Evolutionary conservation across 495 filamentous ascomycete genomes (phyloP).

Genomic region (Neohortaea acidophila): DNA sequence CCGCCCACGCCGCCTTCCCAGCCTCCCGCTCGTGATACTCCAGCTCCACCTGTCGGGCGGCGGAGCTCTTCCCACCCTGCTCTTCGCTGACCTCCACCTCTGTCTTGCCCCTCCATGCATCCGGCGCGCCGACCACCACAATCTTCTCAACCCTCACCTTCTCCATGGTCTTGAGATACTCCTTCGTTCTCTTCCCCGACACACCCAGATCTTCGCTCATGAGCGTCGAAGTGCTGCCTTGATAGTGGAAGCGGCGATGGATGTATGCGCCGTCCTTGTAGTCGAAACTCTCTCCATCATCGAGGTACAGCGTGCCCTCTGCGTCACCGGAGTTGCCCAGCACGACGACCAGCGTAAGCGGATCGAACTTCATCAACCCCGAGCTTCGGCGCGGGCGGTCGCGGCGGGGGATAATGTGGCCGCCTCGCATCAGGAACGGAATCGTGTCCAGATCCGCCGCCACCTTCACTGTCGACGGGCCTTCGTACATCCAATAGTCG

Average conservation of each 20-base stretch:
- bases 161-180: slow-evolving; percentile 62
- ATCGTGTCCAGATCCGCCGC: slow-evolving; percentile 69
- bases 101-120: slow-evolving; percentile 51
- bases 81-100: slow-evolving; percentile 55
- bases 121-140: slow-evolving; percentile 62
- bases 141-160: slow-evolving; percentile 67
- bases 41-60: slow-evolving; percentile 36
- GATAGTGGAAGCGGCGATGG: slow-evolving; percentile 59
- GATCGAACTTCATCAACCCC: slow-evolving; percentile 82
- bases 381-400: slow-evolving; percentile 73
- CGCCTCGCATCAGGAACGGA: slow-evolving; percentile 78
- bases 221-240: slow-evolving; percentile 36
- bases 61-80: slow-evolving; percentile 36
- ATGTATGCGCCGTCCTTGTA: slow-evolving; percentile 74
- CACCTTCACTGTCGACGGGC: slow-evolving; percentile 47
- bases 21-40: slow-evolving; percentile 43
- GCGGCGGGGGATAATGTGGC: slow-evolving; percentile 79
- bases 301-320: slow-evolving; percentile 71
- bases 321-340: slow-evolving; percentile 57
- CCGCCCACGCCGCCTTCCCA: slow-evolving; percentile 58
- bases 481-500: slow-evolving; percentile 58
- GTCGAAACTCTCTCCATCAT: slow-evolving; percentile 87
- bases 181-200: slow-evolving; percentile 45
- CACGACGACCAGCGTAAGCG: slow-evolving; percentile 76
- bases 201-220: slow-evolving; percentile 36